phyloP scores from a whole-genome alignment of 257 asterid genomes.

The Coffea eugenioides region DNA sequence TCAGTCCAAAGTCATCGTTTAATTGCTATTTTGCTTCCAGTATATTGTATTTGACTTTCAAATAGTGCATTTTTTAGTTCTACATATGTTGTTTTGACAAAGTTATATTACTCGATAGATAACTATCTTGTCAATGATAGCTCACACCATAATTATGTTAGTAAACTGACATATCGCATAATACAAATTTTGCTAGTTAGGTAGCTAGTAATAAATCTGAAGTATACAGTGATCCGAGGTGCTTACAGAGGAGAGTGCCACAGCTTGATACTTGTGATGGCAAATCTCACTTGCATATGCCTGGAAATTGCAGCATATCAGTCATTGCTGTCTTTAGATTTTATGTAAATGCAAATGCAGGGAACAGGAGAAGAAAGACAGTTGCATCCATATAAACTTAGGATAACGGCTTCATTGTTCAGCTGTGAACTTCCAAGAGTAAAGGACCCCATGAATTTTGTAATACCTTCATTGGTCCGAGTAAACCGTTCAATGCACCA shows the following conservation, averaged over 20 bases:
- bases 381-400: no score
- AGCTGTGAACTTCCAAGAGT: neutral
- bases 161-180: neutral
- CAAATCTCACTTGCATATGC: constrained; percentile 79
- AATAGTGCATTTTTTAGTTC: neutral
- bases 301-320: constrained; percentile 32
- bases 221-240: neutral
- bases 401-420: neutral
- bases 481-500: constrained; percentile 78
- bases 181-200: neutral
- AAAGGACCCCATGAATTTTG: neutral
- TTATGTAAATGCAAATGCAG: neutral
- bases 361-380: neutral
- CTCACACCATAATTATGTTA: neutral
- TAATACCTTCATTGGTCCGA: constrained; percentile 80
- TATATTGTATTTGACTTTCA: neutral
- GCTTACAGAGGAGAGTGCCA: constrained; percentile 83
- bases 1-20: neutral
- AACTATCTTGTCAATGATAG: neutral
- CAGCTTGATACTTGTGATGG: constrained; percentile 73
- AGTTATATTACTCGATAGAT: neutral
- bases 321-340: neutral
- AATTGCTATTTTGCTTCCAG: no score
- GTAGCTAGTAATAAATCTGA: neutral
- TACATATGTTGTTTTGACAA: neutral